A percentile compares a stretch with the other conserved stretches of the same genome.
Conservation (phyloP, 2,329 filamentous ascomycete genomes). For the Plenodomus biglobosus region DNA sequence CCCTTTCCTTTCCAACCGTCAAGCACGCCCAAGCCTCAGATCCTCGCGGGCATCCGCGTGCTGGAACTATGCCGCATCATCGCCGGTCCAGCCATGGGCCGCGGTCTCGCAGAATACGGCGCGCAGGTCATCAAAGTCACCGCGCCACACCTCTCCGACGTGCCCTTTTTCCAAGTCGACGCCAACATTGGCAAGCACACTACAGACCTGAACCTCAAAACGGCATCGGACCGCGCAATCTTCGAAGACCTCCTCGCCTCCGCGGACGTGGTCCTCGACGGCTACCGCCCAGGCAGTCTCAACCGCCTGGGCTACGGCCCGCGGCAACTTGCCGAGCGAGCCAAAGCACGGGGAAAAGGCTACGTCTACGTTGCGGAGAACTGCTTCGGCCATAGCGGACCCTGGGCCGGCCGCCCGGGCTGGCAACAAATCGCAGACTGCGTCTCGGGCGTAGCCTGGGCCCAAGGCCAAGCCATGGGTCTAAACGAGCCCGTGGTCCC, state of each 20-base stretch:
- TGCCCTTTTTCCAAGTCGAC: slow-evolving; percentile 72
- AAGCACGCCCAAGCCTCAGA: slow-evolving; percentile 37
- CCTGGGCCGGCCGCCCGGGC: slow-evolving; percentile 65
- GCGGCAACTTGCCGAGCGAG: slow-evolving; percentile 55
- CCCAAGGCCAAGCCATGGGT: slow-evolving; percentile 64
- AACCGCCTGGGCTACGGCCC: slow-evolving; percentile 65
- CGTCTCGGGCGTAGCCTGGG: slow-evolving; percentile 62
- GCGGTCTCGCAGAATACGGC: slow-evolving; percentile 73
- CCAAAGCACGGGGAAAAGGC: slow-evolving; percentile 59
- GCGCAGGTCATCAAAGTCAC: slow-evolving; percentile 74
- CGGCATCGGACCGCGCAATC: slow-evolving; percentile 51
- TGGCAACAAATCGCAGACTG: slow-evolving; percentile 75
- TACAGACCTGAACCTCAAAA: slow-evolving; percentile 64
- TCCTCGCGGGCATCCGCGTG: slow-evolving; percentile 65
- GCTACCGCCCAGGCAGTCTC: slow-evolving; percentile 68
- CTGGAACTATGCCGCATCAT: slow-evolving; percentile 76
- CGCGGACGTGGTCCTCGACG: slow-evolving; percentile 68
- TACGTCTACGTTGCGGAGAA: slow-evolving; percentile 71
- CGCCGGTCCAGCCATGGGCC: slow-evolving; percentile 71
- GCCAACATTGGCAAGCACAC: slow-evolving; percentile 72
- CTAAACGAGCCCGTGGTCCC: slow-evolving; percentile 65
- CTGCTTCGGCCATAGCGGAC: slow-evolving; percentile 67
- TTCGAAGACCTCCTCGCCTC: slow-evolving; percentile 64
- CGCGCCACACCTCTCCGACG: slow-evolving; percentile 66
- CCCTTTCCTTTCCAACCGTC: slow-evolving; percentile 51